phyloP scores from a whole-genome alignment of 768 basidiomycete genomes.

The Sporobolomyces roseus region DNA sequence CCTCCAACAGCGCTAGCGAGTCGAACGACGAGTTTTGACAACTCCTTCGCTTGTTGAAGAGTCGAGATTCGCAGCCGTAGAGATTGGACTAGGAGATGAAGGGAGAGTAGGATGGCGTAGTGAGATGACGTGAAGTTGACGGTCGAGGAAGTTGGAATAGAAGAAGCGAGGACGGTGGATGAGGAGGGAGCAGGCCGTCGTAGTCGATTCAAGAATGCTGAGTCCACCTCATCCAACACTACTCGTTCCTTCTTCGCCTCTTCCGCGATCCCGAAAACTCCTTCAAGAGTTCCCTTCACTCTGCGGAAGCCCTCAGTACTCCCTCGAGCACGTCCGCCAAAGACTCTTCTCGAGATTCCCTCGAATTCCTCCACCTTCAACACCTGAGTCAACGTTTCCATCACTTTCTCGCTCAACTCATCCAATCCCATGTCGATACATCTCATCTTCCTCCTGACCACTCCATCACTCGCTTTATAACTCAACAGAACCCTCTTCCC shows the following conservation, averaged over 20 bases:
- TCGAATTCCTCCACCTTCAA: conserved; percentile 61
- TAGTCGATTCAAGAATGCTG: neutral
- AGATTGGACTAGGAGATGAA: conserved; percentile 71
- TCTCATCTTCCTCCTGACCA: too few relatives aligned
- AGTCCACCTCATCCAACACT: too few relatives aligned
- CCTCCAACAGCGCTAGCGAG: conserved; percentile 29
- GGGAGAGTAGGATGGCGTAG: conserved; percentile 60
- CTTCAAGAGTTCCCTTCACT: conserved; percentile 55
- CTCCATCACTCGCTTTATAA: too few relatives aligned
- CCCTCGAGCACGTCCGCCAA: conserved; percentile 52
- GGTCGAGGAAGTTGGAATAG: neutral
- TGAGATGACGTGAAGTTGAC: neutral
- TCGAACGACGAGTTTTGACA: conserved; percentile 37
- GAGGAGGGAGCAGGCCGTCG: neutral
- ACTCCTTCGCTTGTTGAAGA: neutral
- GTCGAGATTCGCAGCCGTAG: conserved; percentile 43
- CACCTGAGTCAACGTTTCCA: conserved; percentile 63
- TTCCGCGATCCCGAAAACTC: conserved; percentile 37
- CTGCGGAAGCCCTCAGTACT: conserved; percentile 59
- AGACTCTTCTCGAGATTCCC: conserved; percentile 57
- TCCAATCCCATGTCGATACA: too few relatives aligned
- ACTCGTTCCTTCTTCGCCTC: neutral
- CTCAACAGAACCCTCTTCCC: neutral
- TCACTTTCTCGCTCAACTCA: conserved; percentile 58
- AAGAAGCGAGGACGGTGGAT: neutral